These are phyloP conservation scores for Septoria linicola DNA, from an alignment of 2,329 filamentous ascomycete genomes.

Conservation along the genomic window DNA sequence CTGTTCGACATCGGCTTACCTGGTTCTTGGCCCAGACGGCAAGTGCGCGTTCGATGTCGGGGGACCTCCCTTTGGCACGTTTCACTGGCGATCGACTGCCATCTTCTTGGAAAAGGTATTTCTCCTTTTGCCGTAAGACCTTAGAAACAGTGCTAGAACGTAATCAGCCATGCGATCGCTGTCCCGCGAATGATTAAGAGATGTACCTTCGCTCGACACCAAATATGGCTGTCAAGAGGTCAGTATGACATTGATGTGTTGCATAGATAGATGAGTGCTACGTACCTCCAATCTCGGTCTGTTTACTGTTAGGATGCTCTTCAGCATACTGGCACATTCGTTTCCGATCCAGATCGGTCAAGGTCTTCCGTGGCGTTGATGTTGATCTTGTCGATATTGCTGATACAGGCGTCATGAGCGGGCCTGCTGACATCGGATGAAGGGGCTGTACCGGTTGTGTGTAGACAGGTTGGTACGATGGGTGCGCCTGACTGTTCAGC, in stretches of 20 bases:
- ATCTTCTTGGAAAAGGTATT: slow-evolving; percentile 81
- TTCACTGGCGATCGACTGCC: slow-evolving; percentile 77
- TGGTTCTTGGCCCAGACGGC: slow-evolving; percentile 79
- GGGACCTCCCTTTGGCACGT: slow-evolving; percentile 77
- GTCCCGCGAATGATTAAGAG: background rate
- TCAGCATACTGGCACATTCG: slow-evolving; percentile 93
- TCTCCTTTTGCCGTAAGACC: slow-evolving; percentile 89
- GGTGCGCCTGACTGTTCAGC: slow-evolving; percentile 64
- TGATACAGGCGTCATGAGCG: slow-evolving; percentile 54
- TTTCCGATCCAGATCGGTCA: slow-evolving; percentile 86
- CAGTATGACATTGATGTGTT: slow-evolving; percentile 2
- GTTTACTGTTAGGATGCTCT: slow-evolving; percentile 84
- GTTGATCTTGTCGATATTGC: slow-evolving; percentile 46
- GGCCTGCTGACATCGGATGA: slow-evolving; percentile 48
- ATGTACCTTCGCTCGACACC: slow-evolving; percentile 93
- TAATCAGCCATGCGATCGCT: slow-evolving; percentile 15
- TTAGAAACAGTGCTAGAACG: slow-evolving; percentile 89
- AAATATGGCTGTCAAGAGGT: slow-evolving; percentile 66
- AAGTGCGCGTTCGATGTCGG: slow-evolving; percentile 88
- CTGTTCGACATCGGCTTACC: slow-evolving; percentile 19
- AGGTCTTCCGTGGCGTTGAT: slow-evolving; percentile 58
- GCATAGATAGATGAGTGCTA: slow-evolving; percentile 12
- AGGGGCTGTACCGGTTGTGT: slow-evolving; percentile 55
- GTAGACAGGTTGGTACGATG: slow-evolving; percentile 61
- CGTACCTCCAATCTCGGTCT: slow-evolving; percentile 90